Evolutionary conservation across 257 asterid species (phyloP).

Genomic region (Lycium barbarum): DNA sequence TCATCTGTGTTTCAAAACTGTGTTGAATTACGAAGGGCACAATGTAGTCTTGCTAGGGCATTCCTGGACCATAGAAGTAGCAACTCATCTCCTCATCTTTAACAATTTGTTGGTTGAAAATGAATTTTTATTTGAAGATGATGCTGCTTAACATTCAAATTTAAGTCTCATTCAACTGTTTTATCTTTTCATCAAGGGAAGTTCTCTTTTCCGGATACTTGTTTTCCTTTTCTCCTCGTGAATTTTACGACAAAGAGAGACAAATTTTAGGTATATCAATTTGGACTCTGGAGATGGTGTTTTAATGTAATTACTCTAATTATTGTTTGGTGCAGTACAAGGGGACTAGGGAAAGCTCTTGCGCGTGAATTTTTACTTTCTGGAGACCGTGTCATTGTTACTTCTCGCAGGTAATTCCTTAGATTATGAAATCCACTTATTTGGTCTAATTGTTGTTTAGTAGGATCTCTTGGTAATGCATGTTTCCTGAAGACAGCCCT

Average conservation of each 20-base stretch:
- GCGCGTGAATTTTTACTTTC: constrained; percentile 95
- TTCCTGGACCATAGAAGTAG: not conserved
- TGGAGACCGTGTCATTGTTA: constrained; percentile 86
- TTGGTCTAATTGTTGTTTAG: not conserved
- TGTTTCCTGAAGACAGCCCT: constrained; percentile 62
- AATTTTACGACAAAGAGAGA: not conserved
- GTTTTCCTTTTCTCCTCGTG: not conserved
- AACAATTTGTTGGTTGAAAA: not conserved
- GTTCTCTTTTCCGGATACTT: not conserved
- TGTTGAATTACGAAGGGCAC: not conserved
- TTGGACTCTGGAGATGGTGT: not conserved
- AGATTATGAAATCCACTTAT: constrained; percentile 21
- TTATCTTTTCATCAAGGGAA: constrained; percentile 10
- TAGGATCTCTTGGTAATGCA: constrained; percentile 34
- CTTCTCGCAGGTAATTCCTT: constrained; percentile 83
- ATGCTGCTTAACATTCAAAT: not conserved
- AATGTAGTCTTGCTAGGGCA: not conserved
- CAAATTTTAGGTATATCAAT: not conserved
- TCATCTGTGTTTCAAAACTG: not conserved
- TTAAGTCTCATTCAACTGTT: constrained; percentile 3
- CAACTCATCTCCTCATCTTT: not conserved
- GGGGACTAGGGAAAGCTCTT: constrained; percentile 98
- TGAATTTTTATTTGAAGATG: not conserved
- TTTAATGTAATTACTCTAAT: constrained; percentile 1
- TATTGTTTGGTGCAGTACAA: constrained; percentile 68